Base-by-base conservation (phyloP, 2,329 filamentous ascomycete species). In the Diplodia intermedia region DNA sequence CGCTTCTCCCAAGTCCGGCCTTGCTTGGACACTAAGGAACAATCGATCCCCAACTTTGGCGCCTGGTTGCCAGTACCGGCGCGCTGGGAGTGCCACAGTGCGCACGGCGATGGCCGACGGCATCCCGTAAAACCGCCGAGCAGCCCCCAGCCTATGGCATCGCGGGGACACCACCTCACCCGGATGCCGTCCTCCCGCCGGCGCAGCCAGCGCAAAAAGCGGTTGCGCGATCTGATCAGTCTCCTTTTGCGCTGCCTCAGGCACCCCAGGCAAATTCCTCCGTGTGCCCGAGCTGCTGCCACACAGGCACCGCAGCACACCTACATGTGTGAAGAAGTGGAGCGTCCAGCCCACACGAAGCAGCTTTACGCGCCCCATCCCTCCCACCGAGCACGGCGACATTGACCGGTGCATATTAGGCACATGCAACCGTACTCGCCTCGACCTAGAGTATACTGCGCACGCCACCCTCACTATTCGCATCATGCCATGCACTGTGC, bases 331-430 rank as follows among this genome's bases (percentile, higher is more conserved):
- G 57, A 62, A 49, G 57, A 62, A 62, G 57, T 62, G 57, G 57
- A 62, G 57, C 57, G 36, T 49, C 33, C 6, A 36, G n/a, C 14
- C 26, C 40, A 20, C 15, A 33, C 31, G 57, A 50, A 62, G 57
- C 57, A 62, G 57, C 57, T 62, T 62, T 62, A 62, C 57, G 40
- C 57, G 57, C 57, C 18, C 57, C 40, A 20, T 29, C 57, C n/a
- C n/a, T 14, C 20, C 8, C 55, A 47, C 20, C 40, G 4, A 26
- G 43, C 43, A 43, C 20, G 15, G 40, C 40, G 40, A 49, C 15
- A 49, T 50, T 62, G 57, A 62, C 57, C 57, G 57, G 57, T 50
- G 43, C 57, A 11, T 20, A 40, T 50, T 50, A 36, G 57, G 57
- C 57, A 62, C 40, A 33, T 62, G 26, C 57, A 47, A 14, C 57